Base-by-base conservation (phyloP, 73 alveolate species). In the Uronychia binucleata region DNA sequence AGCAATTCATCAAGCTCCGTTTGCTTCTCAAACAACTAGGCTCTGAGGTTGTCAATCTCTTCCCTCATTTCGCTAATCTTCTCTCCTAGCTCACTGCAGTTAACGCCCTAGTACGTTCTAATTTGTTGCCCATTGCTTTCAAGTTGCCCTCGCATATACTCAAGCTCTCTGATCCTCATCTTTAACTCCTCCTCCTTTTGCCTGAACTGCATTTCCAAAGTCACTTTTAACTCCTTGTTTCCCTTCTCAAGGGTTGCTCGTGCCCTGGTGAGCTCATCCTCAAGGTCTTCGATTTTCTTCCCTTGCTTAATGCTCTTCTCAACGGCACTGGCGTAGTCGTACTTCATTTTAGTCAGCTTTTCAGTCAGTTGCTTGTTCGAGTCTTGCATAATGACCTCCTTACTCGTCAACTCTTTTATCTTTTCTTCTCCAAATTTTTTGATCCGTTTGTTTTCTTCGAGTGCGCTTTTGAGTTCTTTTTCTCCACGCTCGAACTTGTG, bases 341-440 rank as follows among this genome's bases (percentile, higher is more conserved):
- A n/a, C 79, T 26, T 67, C 30, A n/a, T 67, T 26, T 67, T 67
- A 67, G 79, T 8, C 1, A 28, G 34, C 79, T 67, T 67, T 67
- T 79, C 60, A 26, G 32, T 13, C 26, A 67, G 78, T 67, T 67
- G 78, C 32, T 59, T 81, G 81, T 81, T 81, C 27, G 11, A 34
- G 5, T 19, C 67, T 46, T 46, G 5, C n/a, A 46, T 46, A 11
- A 46, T 46, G 67, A 46, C 5, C 19, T 46, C 19, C 5, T 46
- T 46, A 46, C 67, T 81, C 0, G 77, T 58, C 34, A 59, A 26
- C 13, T 81, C 88, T 59, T 59, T 81, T 31, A 81, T n/a, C 31
- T 60, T 58, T 26, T 81, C 88, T 8, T 81, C 88, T 32, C 1
- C 57, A n/a, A 28, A 26, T 67, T 32, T 81, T 31, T 58, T 81